Conservation (phyloP, 1,284 basidiomycete species). For the Ustilago lituana region DNA sequence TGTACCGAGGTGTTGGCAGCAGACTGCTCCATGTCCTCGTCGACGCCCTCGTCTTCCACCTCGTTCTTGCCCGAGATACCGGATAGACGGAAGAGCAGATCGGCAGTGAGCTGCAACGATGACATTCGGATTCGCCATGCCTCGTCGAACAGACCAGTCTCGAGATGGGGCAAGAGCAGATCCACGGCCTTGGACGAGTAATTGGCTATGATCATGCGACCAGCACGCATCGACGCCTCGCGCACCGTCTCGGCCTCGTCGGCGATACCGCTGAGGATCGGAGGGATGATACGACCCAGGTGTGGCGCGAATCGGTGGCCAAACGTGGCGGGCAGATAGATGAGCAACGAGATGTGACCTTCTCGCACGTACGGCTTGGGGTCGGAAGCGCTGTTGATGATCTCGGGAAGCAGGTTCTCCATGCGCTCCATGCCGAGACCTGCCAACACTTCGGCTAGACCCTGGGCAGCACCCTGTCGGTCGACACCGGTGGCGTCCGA, state of each 20-base stretch:
- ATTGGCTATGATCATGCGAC: slow-evolving; percentile 96
- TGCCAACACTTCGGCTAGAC: slow-evolving; percentile 92
- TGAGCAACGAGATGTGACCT: slow-evolving; percentile 97
- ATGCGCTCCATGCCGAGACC: slow-evolving; percentile 96
- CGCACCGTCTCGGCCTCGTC: slow-evolving; percentile 89
- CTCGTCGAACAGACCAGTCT: slow-evolving; percentile 92
- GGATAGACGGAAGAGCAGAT: slow-evolving; percentile 95
- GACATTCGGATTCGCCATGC: slow-evolving; percentile 91
- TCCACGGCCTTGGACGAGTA: slow-evolving; percentile 93
- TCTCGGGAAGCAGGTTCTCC: slow-evolving; percentile 91
- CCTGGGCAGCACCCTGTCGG: slow-evolving; percentile 96
- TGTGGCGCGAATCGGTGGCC: slow-evolving; percentile 93
- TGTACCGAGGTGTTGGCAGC: slow-evolving; percentile 72
- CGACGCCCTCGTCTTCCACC: slow-evolving; percentile 70
- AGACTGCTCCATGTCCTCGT: slow-evolving; percentile 72
- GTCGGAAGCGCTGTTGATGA: slow-evolving; percentile 89
- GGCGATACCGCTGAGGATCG: slow-evolving; percentile 90
- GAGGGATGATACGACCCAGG: slow-evolving; percentile 90
- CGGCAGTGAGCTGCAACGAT: slow-evolving; percentile 93
- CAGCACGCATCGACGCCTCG: slow-evolving; percentile 98
- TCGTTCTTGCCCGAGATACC: slow-evolving; percentile 93
- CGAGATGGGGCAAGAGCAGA: slow-evolving; percentile 90
- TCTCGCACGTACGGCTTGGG: slow-evolving; percentile 91
- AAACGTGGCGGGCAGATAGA: slow-evolving; percentile 95
- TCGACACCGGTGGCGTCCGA: slow-evolving; percentile 95